Evolutionary conservation across 2,329 filamentous ascomycete species (phyloP), one percentile per base, ranked within the genome.

Genomic region (Curvularia hawaiiensis): DNA sequence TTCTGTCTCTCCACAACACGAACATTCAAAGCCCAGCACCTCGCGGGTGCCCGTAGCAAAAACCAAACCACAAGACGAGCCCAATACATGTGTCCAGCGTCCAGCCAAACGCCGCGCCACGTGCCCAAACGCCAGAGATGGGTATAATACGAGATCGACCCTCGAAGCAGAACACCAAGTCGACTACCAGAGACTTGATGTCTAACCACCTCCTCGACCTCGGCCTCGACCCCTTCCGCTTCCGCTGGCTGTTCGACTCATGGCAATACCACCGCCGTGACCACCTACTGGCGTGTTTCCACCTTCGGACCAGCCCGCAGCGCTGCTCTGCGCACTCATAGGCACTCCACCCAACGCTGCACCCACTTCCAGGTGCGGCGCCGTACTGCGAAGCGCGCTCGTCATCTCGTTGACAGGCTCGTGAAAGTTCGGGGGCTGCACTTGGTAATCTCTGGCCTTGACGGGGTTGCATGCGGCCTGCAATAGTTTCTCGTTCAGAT

Each of bases 301-400:
- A 11, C 72, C 74, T 51, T 75, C 75, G 31, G 72, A 75, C 44
- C 72, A 74, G 0, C 74, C 75, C 3, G 67, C 74, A 63, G 71
- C 69, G 31, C 67, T 73, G 44, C 72, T 78, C 65, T 77, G 75
- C 14, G 70, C 70, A 40, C 76, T 78, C 77, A 78, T 78, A 1
- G 76, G 69, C 16, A 77, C 71, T 26, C 74, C 75, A 5, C 75
- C 73, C 16, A 74, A 54, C 1, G 58, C 61, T 22, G 47, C 48
- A 2, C 69, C 69, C 14, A 74, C 67, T 47, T 76, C 74, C 4
- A 76, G 62, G 55, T 75, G 73, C 7, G 73, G 74, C 8, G 66
- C 68, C 11, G 70, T 54, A 10, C 58, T 61, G 14, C 74, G 58
- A 3, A 76, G 65, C 28, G 71, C 63, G 16, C 58, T 67, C 3